Base-by-base conservation (phyloP, 2,329 filamentous ascomycete genomes). In the Talaromyces pinophilus region DNA sequence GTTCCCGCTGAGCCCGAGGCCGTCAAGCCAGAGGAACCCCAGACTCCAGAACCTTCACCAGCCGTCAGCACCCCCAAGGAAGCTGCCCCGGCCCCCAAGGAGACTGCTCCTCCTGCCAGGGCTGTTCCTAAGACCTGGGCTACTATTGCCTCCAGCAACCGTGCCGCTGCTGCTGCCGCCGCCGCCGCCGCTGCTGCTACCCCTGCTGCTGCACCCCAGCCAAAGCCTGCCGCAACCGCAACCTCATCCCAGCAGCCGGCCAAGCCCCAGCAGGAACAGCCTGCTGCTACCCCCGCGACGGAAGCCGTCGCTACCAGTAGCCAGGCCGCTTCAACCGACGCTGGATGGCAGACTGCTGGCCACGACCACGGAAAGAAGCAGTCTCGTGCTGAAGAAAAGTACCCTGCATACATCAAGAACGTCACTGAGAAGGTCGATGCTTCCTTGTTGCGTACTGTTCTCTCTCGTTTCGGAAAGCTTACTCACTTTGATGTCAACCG, bases 401-500 rank as follows among this genome's bases (percentile, higher is more conserved):
- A 89, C 63, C 87, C 93, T 71, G 95, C 91, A 22, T 98, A 97
- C 79, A 92, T 99, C 79, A 97, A 97, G 84, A 96, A 94, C 73
- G 94, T 98, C 60, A 94, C 89, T 60, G 93, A 96, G 40, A 93
- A 93, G 81, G 89, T 99, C 62, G 87, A 92, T 76, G 86, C 88
- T 15, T 86, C 88, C 48, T 87, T 92, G 57, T 84, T 99, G 67
- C 90, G 86, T 78, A 84, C 85, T 63, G 85, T 87, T 63, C 83
- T 99, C 62, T 84, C 88, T 71, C 87, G 88, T 72, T 93, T 89
- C 69, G 87, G 87, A 69, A 87, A 88, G 75, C 76, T 89, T 59
- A 81, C 82, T 68, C 88, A 89, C 75, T 87, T 88, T 72, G 87
- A 89, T 73, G 84, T 89, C 71, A 87, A 84, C 76, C 85, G 87